A percentile compares a stretch with the other conserved stretches of the same genome.
These are phyloP conservation scores for Tetrahymena thermophila DNA, from an alignment of 73 alveolate genomes.

Conservation along the genomic window DNA sequence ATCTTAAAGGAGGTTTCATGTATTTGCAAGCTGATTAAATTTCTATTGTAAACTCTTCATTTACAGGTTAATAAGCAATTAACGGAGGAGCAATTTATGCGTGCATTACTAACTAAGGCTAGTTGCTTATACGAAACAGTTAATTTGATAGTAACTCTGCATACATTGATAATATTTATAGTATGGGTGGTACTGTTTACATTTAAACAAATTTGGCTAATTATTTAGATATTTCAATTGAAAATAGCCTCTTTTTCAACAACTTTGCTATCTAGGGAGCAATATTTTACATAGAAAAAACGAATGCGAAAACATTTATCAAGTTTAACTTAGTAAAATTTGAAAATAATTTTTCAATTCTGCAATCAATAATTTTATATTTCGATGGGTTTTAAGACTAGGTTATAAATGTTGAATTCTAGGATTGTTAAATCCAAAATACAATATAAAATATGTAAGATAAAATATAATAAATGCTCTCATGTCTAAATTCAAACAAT, in stretches of 20 bases:
- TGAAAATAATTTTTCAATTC: not conserved
- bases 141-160: not conserved
- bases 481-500: not conserved
- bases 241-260: not conserved
- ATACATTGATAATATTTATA: not conserved
- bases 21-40: not conserved
- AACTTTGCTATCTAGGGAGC: not conserved
- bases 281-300: not conserved
- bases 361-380: not conserved
- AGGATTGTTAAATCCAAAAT: not conserved
- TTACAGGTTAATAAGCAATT: not conserved
- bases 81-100: not conserved
- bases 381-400: not conserved
- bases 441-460: not conserved
- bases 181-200: not conserved
- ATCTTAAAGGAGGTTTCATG: not conserved
- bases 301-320: not conserved
- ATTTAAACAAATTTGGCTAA: not conserved
- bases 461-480: not conserved
- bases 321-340: not conserved
- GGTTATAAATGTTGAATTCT: not conserved
- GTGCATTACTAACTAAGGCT: not conserved
- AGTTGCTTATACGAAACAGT: not conserved
- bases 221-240: not conserved
- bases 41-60: not conserved